Base-by-base conservation (phyloP, 192 early-diverging fungal species). In the Backusella liffmaniae region DNA sequence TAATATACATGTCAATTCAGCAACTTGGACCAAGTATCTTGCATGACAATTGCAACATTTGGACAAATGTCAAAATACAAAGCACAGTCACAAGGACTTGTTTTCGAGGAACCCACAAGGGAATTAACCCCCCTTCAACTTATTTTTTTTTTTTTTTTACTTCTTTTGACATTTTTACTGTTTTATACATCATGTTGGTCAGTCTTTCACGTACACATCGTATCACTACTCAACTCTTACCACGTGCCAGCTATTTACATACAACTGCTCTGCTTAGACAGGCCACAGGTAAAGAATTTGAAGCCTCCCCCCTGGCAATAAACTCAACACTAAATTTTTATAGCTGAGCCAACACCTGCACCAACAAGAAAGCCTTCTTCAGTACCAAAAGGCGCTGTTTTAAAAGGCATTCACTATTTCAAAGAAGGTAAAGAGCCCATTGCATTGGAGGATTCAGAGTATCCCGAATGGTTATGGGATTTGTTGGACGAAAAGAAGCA, bases 391-490 rank as follows among this genome's bases (percentile, higher is more conserved):
- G 96, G 96, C 53, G 91, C 94, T 0, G 88, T 94, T 7, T 77
- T 99, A 72, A 96, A 95, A 83, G 94, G 94, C 0, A 79, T 99
- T 46, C 95, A 96, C 77, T 94, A 93, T 72, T 84, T 93, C 73
- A 94, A 93, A 81, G 91, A 92, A 68, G 92, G 90, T 49, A 87
- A 90, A 67, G 95, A 99, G 70, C 95, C 96, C 6, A 84, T 97
- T 21, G 94, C 96, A 2, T 85, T 91, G 36, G 89, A 89, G 16
- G 97, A 98, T 76, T 84, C 88, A 0, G 92, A 92, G 75, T 98
- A 98, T 73, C 97, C 96, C 5, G 90, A 88, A 0, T 97, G 97
- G 97, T 89, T 98, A n/a, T 98, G 96, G 95, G 88, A 90, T 9
- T 81, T 96, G 46, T 82, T 93, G 36, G 91, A 96, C 51, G 79